phyloP scores from a whole-genome alignment of 2,329 filamentous ascomycete species.

The Davidsoniella neocaledoniae region DNA sequence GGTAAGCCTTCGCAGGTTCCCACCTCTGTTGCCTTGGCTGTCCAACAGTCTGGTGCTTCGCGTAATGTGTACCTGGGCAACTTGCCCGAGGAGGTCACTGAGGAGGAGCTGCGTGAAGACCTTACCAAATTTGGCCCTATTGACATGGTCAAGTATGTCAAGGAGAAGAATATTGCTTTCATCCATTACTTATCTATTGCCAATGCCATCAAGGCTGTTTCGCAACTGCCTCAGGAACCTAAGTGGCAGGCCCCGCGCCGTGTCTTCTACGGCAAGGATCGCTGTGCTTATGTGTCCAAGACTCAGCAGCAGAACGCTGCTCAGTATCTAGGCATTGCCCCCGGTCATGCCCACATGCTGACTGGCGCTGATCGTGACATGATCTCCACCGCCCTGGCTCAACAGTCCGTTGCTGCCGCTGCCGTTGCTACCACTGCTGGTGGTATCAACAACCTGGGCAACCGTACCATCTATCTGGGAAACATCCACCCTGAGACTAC shows the following conservation, averaged over 20 bases:
- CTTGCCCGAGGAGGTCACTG: slow-evolving; percentile 71
- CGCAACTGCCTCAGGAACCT: slow-evolving; percentile 84
- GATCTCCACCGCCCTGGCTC: slow-evolving; percentile 88
- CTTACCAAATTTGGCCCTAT: slow-evolving; percentile 92
- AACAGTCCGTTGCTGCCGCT: slow-evolving; percentile 92
- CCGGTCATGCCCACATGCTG: slow-evolving; percentile 88
- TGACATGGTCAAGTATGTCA: slow-evolving; percentile 93
- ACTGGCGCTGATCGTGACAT: slow-evolving; percentile 92
- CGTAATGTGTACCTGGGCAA: slow-evolving; percentile 96
- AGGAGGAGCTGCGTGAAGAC: slow-evolving; percentile 87
- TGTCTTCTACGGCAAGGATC: slow-evolving; percentile 97
- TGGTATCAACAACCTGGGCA: slow-evolving; percentile 92
- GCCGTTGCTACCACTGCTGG: slow-evolving; percentile 93
- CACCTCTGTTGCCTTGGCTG: slow-evolving; percentile 89
- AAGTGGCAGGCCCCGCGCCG: slow-evolving; percentile 94
- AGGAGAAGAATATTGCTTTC: slow-evolving; percentile 95
- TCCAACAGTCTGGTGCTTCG: slow-evolving; percentile 92
- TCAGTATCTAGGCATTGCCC: slow-evolving; percentile 92
- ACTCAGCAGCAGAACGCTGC: slow-evolving; percentile 98
- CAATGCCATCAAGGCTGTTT: slow-evolving; percentile 95
- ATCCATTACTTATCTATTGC: slow-evolving; percentile 95
- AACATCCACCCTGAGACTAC: slow-evolving; percentile 99
- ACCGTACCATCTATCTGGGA: slow-evolving; percentile 91
- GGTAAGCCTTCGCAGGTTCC: slow-evolving; percentile 97
- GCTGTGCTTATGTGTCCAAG: slow-evolving; percentile 97